phyloP scores from a whole-genome alignment of 805 yeast genomes.

The Saccharomyces paradoxus region DNA sequence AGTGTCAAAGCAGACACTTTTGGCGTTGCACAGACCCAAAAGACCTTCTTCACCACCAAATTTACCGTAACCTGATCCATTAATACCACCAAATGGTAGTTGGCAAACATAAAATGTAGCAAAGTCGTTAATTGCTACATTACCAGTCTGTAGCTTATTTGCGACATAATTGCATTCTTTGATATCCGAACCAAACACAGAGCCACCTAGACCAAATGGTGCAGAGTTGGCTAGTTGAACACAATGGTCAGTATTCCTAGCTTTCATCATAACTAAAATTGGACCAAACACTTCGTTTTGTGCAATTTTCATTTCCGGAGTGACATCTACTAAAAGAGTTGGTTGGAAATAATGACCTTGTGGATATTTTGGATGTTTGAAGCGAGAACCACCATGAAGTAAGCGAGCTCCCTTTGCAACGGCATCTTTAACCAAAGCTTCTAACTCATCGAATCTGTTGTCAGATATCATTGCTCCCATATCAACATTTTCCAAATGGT shows the following conservation, averaged over 20 bases:
- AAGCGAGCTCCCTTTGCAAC: slow-evolving; percentile 74
- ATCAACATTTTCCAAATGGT: slow-evolving; percentile 82
- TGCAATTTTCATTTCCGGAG: slow-evolving; percentile 68
- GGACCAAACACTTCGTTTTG: slow-evolving; percentile 95
- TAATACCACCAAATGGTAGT: slow-evolving; percentile 92
- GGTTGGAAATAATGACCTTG: slow-evolving; percentile 93
- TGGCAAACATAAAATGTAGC: slow-evolving; percentile 95
- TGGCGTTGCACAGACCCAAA: slow-evolving; percentile 78
- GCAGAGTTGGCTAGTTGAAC: slow-evolving; percentile 73
- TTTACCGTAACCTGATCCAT: slow-evolving; percentile 92
- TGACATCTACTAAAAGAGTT: slow-evolving; percentile 77
- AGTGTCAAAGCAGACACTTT: slow-evolving; percentile 80
- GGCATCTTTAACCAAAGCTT: slow-evolving; percentile 62
- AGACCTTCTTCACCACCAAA: slow-evolving; percentile 98
- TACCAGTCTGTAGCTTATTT: slow-evolving; percentile 64
- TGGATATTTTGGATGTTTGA: slow-evolving; percentile 84
- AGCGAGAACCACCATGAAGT: slow-evolving; percentile 72
- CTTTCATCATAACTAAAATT: slow-evolving; percentile 69
- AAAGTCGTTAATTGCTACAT: slow-evolving; percentile 94
- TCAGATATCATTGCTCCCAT: slow-evolving; percentile 93
- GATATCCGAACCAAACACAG: slow-evolving; percentile 71
- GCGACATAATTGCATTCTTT: slow-evolving; percentile 55
- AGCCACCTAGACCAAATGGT: slow-evolving; percentile 84
- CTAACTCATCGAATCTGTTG: slow-evolving; percentile 61
- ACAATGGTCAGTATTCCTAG: slow-evolving; percentile 57